Evolutionary conservation across 2,329 filamentous ascomycete genomes (phyloP).

Genomic region (Nigrospora sphaerica): DNA sequence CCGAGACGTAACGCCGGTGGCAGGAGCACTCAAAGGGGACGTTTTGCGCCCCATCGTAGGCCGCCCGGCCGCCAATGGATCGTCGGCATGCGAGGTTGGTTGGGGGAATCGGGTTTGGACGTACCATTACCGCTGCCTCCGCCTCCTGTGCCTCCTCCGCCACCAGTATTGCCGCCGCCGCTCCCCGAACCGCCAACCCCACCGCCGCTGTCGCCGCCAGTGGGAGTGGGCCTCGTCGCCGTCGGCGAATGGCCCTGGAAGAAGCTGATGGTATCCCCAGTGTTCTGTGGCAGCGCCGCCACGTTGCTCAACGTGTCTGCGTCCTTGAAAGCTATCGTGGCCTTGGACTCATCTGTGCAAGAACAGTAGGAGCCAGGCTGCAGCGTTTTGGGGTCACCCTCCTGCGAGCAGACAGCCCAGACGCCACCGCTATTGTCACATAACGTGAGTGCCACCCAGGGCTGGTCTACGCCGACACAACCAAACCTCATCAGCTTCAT

Average conservation of each 20-base stretch:
- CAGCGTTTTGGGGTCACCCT: slow-evolving; percentile 9
- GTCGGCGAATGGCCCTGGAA: slow-evolving; percentile 6
- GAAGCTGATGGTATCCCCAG: slow-evolving; percentile 11
- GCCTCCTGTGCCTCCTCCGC: too few relatives aligned
- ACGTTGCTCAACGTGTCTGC: slow-evolving; percentile 5
- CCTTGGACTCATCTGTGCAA: slow-evolving; percentile 10
- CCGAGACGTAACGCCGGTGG: not conserved
- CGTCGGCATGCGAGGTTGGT: not conserved
- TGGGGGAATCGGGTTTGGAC: not conserved
- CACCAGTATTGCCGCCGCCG: not conserved
- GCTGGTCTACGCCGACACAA: slow-evolving; percentile 1
- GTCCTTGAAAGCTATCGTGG: slow-evolving; percentile 14
- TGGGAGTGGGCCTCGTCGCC: not conserved
- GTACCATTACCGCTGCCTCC: not conserved
- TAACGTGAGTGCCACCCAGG: slow-evolving; percentile 8
- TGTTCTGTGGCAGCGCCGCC: slow-evolving; percentile 9
- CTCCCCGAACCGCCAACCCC: not conserved
- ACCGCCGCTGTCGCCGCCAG: not conserved
- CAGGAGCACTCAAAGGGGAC: not conserved
- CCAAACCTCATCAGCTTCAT: too few relatives aligned
- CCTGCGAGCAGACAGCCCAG: slow-evolving; percentile 13
- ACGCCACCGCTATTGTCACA: slow-evolving; percentile 6
- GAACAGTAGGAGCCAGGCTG: slow-evolving; percentile 11
- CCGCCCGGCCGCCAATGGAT: too few relatives aligned
- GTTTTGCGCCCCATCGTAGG: too few relatives aligned